These are phyloP conservation scores for Leptomonas seymouri DNA, from an alignment of 208 protist genomes.

Conservation along the genomic window DNA sequence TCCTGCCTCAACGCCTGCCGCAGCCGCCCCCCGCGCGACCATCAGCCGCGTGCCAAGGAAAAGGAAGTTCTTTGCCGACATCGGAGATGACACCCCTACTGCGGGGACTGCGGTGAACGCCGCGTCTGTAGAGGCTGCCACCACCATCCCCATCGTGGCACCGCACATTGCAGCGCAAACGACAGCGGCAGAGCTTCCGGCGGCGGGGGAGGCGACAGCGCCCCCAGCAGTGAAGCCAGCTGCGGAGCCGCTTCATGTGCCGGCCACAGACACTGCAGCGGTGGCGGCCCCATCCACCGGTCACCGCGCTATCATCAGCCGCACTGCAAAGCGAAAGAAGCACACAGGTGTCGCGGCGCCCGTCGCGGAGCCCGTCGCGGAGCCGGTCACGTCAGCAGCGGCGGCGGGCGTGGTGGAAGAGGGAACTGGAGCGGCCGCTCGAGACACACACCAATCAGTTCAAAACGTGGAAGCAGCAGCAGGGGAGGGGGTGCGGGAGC, in stretches of 20 bases:
- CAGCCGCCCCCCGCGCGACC: constrained; percentile 1
- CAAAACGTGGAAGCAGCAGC: too few relatives aligned
- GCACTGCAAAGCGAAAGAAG: too few relatives aligned
- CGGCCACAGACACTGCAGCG: too few relatives aligned
- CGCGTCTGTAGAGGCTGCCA: not conserved
- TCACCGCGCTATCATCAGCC: too few relatives aligned
- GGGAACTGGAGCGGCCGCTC: not conserved
- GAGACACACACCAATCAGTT: not conserved
- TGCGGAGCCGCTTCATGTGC: too few relatives aligned
- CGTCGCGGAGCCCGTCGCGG: too few relatives aligned
- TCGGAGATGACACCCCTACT: not conserved
- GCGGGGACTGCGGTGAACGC: not conserved
- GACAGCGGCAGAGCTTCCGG: not conserved
- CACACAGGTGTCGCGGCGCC: too few relatives aligned
- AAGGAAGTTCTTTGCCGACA: constrained; percentile 4
- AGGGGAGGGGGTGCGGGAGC: not conserved
- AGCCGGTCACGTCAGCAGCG: not conserved
- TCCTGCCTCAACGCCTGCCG: not conserved
- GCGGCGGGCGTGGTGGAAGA: not conserved
- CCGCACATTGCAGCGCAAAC: not conserved
- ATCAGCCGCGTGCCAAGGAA: constrained; percentile 2
- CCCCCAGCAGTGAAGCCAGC: too few relatives aligned
- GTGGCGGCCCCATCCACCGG: too few relatives aligned
- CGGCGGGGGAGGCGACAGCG: not conserved
- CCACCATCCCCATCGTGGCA: not conserved